Conservation (phyloP, 2,329 filamentous ascomycete species). For the Colletotrichum tofieldiae region DNA sequence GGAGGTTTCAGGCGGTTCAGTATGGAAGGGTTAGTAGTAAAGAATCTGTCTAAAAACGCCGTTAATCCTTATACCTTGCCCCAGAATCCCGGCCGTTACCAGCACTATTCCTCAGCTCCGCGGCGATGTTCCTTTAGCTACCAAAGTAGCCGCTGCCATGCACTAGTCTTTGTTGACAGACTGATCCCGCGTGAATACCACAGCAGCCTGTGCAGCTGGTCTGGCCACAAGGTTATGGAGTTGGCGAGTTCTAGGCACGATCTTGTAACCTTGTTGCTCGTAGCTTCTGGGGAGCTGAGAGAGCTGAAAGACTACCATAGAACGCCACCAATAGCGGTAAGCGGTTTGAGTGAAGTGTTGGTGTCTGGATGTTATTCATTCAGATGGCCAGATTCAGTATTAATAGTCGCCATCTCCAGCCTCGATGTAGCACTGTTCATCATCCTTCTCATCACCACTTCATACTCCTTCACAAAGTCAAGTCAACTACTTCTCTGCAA, state of each 20-base stretch:
- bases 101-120: neutral
- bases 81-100: too few species aligned
- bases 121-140: neutral
- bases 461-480: too few species aligned
- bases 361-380: neutral
- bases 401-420: neutral
- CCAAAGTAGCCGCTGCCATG: too few species aligned
- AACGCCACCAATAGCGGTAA: neutral
- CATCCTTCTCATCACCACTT: neutral
- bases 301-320: neutral
- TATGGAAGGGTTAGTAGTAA: neutral
- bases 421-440: neutral
- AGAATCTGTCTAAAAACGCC: neutral
- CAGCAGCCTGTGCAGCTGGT: neutral
- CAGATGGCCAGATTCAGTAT: neutral
- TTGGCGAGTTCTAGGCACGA: neutral
- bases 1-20: neutral
- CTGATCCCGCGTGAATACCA: neutral
- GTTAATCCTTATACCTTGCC: neutral
- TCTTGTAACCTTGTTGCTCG: neutral
- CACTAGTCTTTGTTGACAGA: neutral
- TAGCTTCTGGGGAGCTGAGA: neutral
- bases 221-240: neutral
- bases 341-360: neutral
- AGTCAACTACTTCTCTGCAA: conserved; percentile 28